Percentiles rank a stretch among this genome's conserved stretches.
Evolutionary conservation across 768 basidiomycete species (phyloP).

Genomic region (Suillus americanus): DNA sequence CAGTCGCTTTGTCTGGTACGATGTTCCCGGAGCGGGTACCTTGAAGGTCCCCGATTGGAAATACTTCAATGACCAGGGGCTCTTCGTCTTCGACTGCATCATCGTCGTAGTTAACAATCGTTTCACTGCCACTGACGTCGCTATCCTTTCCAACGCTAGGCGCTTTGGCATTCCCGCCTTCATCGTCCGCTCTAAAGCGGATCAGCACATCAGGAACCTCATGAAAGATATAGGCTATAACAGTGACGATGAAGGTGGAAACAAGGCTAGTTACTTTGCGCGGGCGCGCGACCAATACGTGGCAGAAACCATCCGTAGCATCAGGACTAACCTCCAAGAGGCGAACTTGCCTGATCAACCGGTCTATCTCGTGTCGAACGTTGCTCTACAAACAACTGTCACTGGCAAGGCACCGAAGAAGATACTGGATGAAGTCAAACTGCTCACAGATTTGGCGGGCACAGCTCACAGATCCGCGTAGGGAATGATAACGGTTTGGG

Average conservation of each 20-base stretch:
- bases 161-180: slow-evolving; percentile 25
- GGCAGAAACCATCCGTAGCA: slow-evolving; percentile 8
- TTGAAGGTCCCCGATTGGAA: slow-evolving; percentile 23
- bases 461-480: background rate
- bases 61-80: slow-evolving; percentile 30
- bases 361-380: slow-evolving; percentile 18
- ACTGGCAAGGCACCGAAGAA: slow-evolving; percentile 1
- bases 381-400: slow-evolving; percentile 8
- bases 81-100: slow-evolving; percentile 28
- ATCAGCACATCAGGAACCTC: slow-evolving; percentile 28
- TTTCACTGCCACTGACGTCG: slow-evolving; percentile 25
- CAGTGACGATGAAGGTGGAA: slow-evolving; percentile 12
- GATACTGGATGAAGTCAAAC: slow-evolving; percentile 4
- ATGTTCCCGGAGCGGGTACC: slow-evolving; percentile 31
- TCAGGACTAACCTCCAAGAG: slow-evolving; percentile 10
- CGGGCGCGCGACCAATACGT: slow-evolving; percentile 10
- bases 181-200: slow-evolving; percentile 37
- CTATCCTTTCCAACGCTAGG: slow-evolving; percentile 23
- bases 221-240: slow-evolving; percentile 27
- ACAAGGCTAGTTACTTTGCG: slow-evolving; percentile 6
- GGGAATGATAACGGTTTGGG: background rate
- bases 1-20: slow-evolving; percentile 26
- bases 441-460: slow-evolving; percentile 8
- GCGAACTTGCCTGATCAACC: slow-evolving; percentile 17
- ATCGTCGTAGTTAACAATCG: slow-evolving; percentile 26